phyloP scores from a whole-genome alignment of 176 grass and related monocot genomes.

The Puccinellia tenuiflora region DNA sequence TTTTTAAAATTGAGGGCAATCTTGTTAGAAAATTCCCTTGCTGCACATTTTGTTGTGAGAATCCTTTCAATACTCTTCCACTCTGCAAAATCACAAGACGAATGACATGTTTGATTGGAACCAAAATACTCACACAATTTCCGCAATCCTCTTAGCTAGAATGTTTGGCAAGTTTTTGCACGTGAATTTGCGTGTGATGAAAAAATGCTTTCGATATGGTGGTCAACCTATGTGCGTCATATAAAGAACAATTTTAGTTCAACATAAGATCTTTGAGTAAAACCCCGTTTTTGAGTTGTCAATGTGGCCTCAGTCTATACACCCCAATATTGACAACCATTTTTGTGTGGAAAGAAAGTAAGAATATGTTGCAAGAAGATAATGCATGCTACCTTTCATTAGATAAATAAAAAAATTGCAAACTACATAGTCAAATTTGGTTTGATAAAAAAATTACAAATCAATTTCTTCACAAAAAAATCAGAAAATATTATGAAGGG shows the following conservation, averaged over 20 bases:
- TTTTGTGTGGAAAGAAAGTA: neutral
- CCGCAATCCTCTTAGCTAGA: neutral
- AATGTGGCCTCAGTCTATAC: neutral
- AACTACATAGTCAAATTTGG: neutral
- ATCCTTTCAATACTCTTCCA: no score
- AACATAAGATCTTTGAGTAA: neutral
- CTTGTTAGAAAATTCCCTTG: no score
- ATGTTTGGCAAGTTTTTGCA: neutral
- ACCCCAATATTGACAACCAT: neutral
- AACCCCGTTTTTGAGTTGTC: neutral
- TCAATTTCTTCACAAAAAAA: neutral
- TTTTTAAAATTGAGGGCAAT: no score
- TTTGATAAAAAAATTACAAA: neutral
- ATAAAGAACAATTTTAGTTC: neutral
- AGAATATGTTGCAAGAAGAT: neutral
- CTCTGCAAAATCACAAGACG: no score
- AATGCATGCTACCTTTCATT: neutral
- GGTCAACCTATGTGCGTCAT: neutral
- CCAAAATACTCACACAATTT: neutral
- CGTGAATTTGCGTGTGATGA: neutral
- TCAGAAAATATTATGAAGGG: neutral
- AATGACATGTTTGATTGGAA: no score
- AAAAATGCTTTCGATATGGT: neutral
- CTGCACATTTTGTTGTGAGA: no score
- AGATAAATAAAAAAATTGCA: neutral